Base-by-base conservation (phyloP, 1,284 basidiomycete genomes). In the Fomitopsis pinicola region DNA sequence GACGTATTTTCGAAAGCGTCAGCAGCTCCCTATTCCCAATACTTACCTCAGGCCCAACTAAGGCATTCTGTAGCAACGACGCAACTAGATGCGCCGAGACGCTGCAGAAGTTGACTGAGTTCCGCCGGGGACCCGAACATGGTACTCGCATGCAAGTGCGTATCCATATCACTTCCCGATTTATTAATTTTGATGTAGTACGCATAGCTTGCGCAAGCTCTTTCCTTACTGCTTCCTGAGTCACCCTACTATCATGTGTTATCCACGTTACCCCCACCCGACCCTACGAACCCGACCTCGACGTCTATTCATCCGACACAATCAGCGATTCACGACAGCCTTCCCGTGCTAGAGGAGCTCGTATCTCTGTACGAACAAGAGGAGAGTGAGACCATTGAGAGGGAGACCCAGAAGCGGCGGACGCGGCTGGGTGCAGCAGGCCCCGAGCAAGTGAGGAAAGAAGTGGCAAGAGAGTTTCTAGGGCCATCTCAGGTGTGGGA, bases 31-130 rank as follows among this genome's bases (percentile, higher is more conserved):
- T 14, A 6, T 55, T 10, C 14, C 28, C 3, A 1, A 3, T 28
- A 17, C 22, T 17, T 28, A 17, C 22, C n/a, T 35, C 22, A 46
- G 19, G 9, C 55, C n/a, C 42, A 40, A 53, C 52, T 48, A 53
- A 26, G 12, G 28, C 12, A 5, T 22, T 35, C 5, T 55, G 12
- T 57, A 52, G 94, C 5, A 78, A 85, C 38, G 94, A 98, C 71
- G 84, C 83, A 0, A 78, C 79, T 8, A 96, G 92, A 74, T 92
- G 89, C 66, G 93, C 91, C 0, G 91, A 94, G 68, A 78, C 81
- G 0, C 72, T 97, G 46, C 91, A 95, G 71, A 91, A 88, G 66
- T 77, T 93, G 42, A 75, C 97, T n/a, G 81, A 86, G 2, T 70
- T 88, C 2, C 82, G 85, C 30, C 79, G 86, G 3, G 54, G 64